Base-by-base conservation (phyloP, 2,329 filamentous ascomycete species). In the Mycosphaerella sp. region DNA sequence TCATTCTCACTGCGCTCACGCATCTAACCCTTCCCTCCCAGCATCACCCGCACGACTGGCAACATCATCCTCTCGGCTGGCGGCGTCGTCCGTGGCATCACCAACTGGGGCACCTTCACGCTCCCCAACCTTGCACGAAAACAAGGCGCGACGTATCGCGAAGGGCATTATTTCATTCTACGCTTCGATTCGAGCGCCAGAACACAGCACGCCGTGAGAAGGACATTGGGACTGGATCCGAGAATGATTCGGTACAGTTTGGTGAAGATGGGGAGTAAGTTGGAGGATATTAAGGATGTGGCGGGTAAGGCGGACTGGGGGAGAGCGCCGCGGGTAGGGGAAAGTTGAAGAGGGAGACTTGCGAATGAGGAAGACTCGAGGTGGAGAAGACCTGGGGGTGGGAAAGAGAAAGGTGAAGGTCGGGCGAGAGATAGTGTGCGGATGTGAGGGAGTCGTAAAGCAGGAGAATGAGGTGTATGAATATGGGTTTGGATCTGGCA, bases 81-180 rank as follows among this genome's bases (percentile, higher is more conserved):
- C 70, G 93, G 93, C 72, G 91, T 96, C 53, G 83, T 98, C 68
- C 90, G 93, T 65, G 90, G 90, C 69, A 80, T 95, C 69, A 85
- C 85, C 64, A 98, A 98, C 79, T 98, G 93, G 93, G 93, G 93
- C 69, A 81, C 87, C 64, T 96, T 93, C 75, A 79, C 85, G 45
- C 85, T 98, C 14, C 92, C 93, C 45, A 86, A 84, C 63, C 83
- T 89, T 58, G 79, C 85, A 55, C 85, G 84, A 58, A 85, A 86
- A 69, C 85, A 95, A 73, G 90, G 96, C 74, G 83, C 86, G 64
- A 84, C 83, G 62, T 86, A 97, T 79, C 82, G 82, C 61, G 81
- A 84, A 63, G 93, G 93, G 52, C 91, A 97, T 77, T 95, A 98
- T 80, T 98, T 98, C 73, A 87, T 95, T 68, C 88, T 98, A 87